These are phyloP conservation scores for Myriosclerotinia duriaeana DNA, from an alignment of 2,329 filamentous ascomycete genomes.

Conservation along the genomic window DNA sequence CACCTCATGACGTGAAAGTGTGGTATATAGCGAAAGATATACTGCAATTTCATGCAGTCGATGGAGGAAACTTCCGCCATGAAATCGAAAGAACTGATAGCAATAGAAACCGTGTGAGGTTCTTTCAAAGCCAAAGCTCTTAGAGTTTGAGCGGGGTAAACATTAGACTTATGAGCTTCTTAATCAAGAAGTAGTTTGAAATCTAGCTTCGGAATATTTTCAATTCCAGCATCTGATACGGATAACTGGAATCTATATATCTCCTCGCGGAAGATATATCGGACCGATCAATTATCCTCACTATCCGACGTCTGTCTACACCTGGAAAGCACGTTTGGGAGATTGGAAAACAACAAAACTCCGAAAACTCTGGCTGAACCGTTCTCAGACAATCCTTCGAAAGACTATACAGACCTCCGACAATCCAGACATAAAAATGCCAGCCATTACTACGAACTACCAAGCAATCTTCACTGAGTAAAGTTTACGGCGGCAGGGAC, in stretches of 20 bases:
- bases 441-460: not conserved
- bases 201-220: too few relatives aligned
- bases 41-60: not conserved
- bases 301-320: not conserved
- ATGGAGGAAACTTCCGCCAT: not conserved
- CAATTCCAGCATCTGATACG: too few relatives aligned
- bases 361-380: not conserved
- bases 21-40: not conserved
- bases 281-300: not conserved
- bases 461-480: too few relatives aligned
- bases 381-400: not conserved
- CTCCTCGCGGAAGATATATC: not conserved
- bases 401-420: not conserved
- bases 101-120: not conserved
- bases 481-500: not conserved
- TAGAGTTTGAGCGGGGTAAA: not conserved
- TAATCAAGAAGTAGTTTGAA: not conserved
- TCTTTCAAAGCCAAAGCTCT: not conserved
- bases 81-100: not conserved
- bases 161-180: not conserved
- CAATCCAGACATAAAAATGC: not conserved
- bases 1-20: not conserved
- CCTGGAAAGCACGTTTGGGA: not conserved
- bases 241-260: too few relatives aligned
- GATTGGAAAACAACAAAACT: not conserved